Evolutionary conservation across 176 grass and related monocot genomes (phyloP), one percentile per base, ranked within the genome.

Genomic region (Musa beccarii): DNA sequence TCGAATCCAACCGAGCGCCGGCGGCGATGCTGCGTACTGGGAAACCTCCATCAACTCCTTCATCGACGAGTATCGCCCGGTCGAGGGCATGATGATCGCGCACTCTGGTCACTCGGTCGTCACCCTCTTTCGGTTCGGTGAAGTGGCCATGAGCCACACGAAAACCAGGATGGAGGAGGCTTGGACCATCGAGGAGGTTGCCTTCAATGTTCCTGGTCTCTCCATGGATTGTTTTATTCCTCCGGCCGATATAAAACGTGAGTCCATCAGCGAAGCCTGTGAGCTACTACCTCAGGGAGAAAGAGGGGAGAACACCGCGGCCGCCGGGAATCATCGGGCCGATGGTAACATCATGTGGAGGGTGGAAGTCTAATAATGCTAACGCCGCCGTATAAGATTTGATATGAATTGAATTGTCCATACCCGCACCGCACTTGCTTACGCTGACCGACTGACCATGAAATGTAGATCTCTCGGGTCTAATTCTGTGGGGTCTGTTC

Each of bases 211-310:
- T 53, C 26, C 75, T 28, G 75, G 75, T 61, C 75, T 77, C 16
- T 77, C 75, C 14, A 53, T 77, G 75, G 75, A 77, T 22, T 77
- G 75, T 66, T 77, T 77, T 61, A 77, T 77, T 49, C 75, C 75
- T 53, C 75, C 75, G 1, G 75, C 57, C 0, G 75, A 77, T 14
- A 63, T 77, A 52, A 77, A 77, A 51, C 61, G 57, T 10, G 75
- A 34, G 75, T 53, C 75, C 15, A 52, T 77, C 9, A 66, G 75
- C 11, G 75, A 77, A 66, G 75, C 75, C 34, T 66, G 75, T 19
- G 75, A 77, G 49, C 75, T 77, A 12, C 75, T 77, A 12, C 75
- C 75, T 65, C 61, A 53, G 17, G 62, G 75, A 3, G 75, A 77
- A n/a, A 65, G 43, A 13, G 75, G 49, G 21, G 66, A 77, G 59